Conservation (phyloP, 208 protist species). For the Crithidia thermophila region DNA sequence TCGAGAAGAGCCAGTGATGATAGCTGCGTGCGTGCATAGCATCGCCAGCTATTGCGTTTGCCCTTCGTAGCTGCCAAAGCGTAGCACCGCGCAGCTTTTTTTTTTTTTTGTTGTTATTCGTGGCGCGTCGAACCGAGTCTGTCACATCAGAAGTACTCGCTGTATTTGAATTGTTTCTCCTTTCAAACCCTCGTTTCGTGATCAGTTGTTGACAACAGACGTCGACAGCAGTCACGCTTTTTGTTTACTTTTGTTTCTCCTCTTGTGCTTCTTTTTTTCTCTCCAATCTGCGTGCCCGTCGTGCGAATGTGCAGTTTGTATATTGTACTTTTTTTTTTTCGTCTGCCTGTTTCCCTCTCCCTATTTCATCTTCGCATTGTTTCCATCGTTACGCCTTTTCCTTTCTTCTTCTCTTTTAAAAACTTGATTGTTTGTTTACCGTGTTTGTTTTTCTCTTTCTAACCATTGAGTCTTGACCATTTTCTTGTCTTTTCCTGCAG, state of each 20-base stretch:
- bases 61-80: too few relatives aligned
- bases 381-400: neutral
- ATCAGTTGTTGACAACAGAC: too few relatives aligned
- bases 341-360: neutral
- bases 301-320: neutral
- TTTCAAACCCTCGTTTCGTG: too few relatives aligned
- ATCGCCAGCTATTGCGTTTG: too few relatives aligned
- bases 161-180: too few relatives aligned
- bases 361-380: neutral
- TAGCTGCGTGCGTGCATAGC: too few relatives aligned
- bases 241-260: neutral
- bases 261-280: neutral
- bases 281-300: neutral
- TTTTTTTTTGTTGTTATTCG: too few relatives aligned
- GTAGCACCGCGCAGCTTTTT: too few relatives aligned
- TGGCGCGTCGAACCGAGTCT: too few relatives aligned
- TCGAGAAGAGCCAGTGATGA: too few relatives aligned
- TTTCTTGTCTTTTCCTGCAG: constrained; percentile 2
- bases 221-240: too few relatives aligned
- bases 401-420: neutral
- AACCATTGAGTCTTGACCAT: neutral
- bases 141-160: too few relatives aligned
- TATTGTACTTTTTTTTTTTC: neutral
- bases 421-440: neutral
- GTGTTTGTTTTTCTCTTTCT: neutral